Evolutionary conservation across 2,329 filamentous ascomycete genomes (phyloP).

Genomic region (Exophiala xenobiotica): DNA sequence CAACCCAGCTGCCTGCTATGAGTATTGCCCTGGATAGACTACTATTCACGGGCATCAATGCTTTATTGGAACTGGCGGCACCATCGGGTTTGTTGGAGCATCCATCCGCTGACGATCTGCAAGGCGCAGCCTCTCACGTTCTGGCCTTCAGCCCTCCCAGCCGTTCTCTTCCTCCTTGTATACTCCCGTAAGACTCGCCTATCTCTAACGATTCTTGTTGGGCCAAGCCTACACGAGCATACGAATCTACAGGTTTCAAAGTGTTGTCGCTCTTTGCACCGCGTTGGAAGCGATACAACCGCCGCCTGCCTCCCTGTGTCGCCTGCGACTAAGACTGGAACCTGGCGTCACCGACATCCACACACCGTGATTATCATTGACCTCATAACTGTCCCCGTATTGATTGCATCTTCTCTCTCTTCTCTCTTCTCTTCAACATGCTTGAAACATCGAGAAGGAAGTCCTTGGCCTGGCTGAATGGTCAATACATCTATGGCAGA

Average conservation of each 20-base stretch:
- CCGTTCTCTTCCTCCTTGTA: neutral
- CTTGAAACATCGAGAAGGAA: constrained; percentile 42
- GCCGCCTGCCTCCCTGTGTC: constrained; percentile 8
- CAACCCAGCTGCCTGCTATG: no score
- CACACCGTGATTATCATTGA: constrained; percentile 9
- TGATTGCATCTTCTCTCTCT: constrained; percentile 27
- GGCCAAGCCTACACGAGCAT: no score
- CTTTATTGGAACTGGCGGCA: neutral
- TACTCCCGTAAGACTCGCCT: no score
- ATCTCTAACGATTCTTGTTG: neutral
- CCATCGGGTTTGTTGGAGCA: neutral
- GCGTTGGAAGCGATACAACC: constrained; percentile 1
- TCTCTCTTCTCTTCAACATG: constrained; percentile 37
- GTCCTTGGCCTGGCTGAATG: constrained; percentile 46
- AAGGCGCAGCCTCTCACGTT: neutral
- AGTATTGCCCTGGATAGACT: neutral
- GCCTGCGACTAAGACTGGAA: neutral
- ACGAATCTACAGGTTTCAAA: no score
- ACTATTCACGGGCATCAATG: no score
- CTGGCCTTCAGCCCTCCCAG: neutral
- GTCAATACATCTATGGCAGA: constrained; percentile 44
- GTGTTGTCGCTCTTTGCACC: neutral
- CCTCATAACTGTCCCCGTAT: constrained; percentile 12
- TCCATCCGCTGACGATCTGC: neutral
- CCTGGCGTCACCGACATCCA: constrained; percentile 21